Base-by-base conservation (phyloP, 371 early-diverging fungal species). In the Actinomucor elegans region DNA sequence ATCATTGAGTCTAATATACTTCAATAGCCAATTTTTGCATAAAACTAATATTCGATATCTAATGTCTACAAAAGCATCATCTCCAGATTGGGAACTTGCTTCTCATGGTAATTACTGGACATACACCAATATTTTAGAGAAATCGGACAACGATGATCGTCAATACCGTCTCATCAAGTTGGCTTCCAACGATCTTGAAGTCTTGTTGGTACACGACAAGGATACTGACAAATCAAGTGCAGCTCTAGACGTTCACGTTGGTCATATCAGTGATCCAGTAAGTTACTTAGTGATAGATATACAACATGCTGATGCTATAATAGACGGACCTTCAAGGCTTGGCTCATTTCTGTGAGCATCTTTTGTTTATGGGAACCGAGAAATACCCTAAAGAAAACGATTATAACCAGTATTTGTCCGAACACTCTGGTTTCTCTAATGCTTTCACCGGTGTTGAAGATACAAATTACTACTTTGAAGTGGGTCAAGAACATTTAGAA, bases 291-390 rank as follows among this genome's bases (percentile, higher is more conserved):
- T n/a, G n/a, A n/a, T n/a, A n/a, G n/a, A n/a, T n/a, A n/a, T n/a
- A n/a, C n/a, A n/a, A n/a, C n/a, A n/a, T n/a, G n/a, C n/a, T n/a
- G n/a, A n/a, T n/a, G n/a, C n/a, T n/a, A n/a, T n/a, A n/a, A 10
- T 67, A 77, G 75, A 66, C 76, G 41, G 81, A 84, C 45, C 73
- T 89, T 33, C 91, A 88, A 61, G 99, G 99, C 1, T 72, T 99
- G 54, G 98, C 99, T 11, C 99, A 99, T 74, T 99, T 99, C 67
- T 91, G 93, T 67, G 99, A 99, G 69, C 99, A 99, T 70, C 68
- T 99, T 66, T 77, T 96, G 34, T 96, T 97, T 69, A 90, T 97
- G 94, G 85, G 85, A 34, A 84, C 81, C 5, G 72, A 84, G 56
- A 90, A 93, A 73, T 97, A 95, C 67, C 98, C 96, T n/a, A 73